Percentiles rank a stretch among this genome's conserved stretches.
Evolutionary conservation across 225 moss, liverwort and hornwort genomes (phyloP).

Genomic region (Anthoceros angustus): DNA sequence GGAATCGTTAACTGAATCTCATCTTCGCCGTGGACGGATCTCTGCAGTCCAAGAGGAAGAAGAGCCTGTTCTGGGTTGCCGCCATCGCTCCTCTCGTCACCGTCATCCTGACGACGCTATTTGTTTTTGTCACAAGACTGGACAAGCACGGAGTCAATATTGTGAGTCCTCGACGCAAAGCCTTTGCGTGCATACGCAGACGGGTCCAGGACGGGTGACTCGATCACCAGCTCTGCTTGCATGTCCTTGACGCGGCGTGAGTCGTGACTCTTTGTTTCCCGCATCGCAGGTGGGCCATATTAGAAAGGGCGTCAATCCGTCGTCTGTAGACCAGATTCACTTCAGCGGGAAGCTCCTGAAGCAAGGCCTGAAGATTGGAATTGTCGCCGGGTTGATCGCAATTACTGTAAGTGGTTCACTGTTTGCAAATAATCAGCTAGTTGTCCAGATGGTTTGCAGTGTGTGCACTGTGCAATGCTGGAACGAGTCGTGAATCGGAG

Average conservation of each 20-base stretch:
- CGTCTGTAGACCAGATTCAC: conserved; percentile 19
- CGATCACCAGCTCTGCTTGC: too few species aligned
- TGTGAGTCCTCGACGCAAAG: conserved; percentile 16
- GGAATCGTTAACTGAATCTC: too few species aligned
- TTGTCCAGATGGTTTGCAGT: background rate
- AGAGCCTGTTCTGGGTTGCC: conserved; percentile 37
- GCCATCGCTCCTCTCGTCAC: conserved; percentile 39
- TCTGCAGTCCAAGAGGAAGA: conserved; percentile 31
- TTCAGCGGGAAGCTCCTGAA: conserved; percentile 17
- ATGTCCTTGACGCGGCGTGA: too few species aligned
- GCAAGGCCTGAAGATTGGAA: conserved; percentile 33
- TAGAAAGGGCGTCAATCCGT: conserved; percentile 29
- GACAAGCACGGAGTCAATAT: conserved; percentile 34
- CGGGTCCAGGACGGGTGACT: too few species aligned
- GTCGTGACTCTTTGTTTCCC: background rate
- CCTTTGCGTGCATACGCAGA: background rate
- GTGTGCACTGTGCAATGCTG: background rate
- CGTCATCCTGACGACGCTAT: conserved; percentile 31
- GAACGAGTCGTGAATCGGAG: background rate
- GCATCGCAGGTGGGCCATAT: conserved; percentile 30
- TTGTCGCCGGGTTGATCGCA: conserved; percentile 47
- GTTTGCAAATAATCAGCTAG: background rate
- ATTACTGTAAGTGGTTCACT: conserved; percentile 28
- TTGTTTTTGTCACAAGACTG: conserved; percentile 29
- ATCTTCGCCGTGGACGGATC: background rate